Evolutionary conservation across 2,329 filamentous ascomycete species (phyloP), one percentile per base, ranked within the genome.

Genomic region (Fusarium hostae): DNA sequence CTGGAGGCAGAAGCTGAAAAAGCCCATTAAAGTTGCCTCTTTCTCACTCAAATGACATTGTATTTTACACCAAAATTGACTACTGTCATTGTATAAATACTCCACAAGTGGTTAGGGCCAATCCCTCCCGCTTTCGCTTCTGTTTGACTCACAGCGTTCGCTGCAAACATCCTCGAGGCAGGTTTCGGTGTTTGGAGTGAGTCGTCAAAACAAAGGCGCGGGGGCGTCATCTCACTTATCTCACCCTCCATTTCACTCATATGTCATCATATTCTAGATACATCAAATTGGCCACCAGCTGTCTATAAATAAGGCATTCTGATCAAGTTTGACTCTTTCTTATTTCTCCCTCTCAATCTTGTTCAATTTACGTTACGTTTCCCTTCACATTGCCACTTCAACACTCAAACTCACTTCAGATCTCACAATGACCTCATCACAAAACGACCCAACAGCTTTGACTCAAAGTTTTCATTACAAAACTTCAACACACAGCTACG

Each of bases 391-490:
- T 22, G 5, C 16, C 22, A 2, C 48, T 3, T 0, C n/a, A 30
- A 3, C n/a, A 8, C 39, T 24, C 24, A 22, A 9, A 28, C n/a
- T 26, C 10, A 28, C 11, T 3, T n/a, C 22, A 18, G 0, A 9
- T 22, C 12, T 22, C 13, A 62, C 9, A 16, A 73, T 72, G 71
- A 28, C 60, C 20, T 62, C 71, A 52, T 45, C 41, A 11, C 24
- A 65, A 45, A 47, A 50, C 20, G 54, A 74, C 28, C 37, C 61
- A 15, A 69, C 65, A 12, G 4, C 57, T 41, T 58, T 77, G 2
- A 62, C 64, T 16, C 56, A 78, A 2, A 79, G 59, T 22, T 83
- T 83, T 64, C 28, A 71, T 34, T 73, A 82, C 63, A 48, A 73
- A 28, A 79, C 62, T 5, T 22, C 73, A 9, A 78, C 77, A 6